A percentile compares a stretch with the other conserved stretches of the same genome.
Conservation (phyloP, 306 rosid genomes). For the Purshia tridentata region DNA sequence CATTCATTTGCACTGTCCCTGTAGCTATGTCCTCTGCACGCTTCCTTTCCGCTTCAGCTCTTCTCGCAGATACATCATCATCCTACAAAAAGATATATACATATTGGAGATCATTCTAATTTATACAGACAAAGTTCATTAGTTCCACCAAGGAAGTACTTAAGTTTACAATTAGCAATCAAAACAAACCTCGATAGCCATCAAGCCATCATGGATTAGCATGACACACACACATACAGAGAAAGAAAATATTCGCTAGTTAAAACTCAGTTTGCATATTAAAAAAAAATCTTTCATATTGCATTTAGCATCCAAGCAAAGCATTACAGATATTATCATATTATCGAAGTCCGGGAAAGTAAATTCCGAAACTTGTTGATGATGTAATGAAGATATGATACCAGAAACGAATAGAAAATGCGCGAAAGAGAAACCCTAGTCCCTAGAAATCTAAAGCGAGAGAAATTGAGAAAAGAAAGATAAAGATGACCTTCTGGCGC, state of each 20-base stretch:
- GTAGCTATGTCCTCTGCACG: conserved; percentile 78
- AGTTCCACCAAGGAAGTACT: not conserved
- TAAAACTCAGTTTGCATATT: not conserved
- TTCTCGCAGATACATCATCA: conserved; percentile 58
- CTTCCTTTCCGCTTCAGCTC: conserved; percentile 73
- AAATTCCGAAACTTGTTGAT: no score
- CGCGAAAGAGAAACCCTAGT: conserved; percentile 1
- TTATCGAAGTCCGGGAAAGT: no score
- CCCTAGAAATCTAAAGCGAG: not conserved
- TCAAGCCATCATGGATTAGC: not conserved
- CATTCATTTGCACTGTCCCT: conserved; percentile 80
- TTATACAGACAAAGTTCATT: not conserved
- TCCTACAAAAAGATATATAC: conserved; percentile 45
- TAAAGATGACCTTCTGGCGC: conserved; percentile 58
- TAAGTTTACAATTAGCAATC: not conserved
- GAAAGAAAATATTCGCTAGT: not conserved
- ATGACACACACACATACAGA: not conserved
- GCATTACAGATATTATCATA: no score
- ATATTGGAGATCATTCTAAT: not conserved
- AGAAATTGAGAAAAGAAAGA: conserved; percentile 3
- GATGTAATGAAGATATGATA: not conserved
- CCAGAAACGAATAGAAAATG: not conserved
- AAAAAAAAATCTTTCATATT: not conserved
- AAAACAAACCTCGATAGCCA: not conserved
- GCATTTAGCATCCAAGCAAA: not conserved